phyloP scores from a whole-genome alignment of 345 rosid genomes.

The Corymbia maculata region DNA sequence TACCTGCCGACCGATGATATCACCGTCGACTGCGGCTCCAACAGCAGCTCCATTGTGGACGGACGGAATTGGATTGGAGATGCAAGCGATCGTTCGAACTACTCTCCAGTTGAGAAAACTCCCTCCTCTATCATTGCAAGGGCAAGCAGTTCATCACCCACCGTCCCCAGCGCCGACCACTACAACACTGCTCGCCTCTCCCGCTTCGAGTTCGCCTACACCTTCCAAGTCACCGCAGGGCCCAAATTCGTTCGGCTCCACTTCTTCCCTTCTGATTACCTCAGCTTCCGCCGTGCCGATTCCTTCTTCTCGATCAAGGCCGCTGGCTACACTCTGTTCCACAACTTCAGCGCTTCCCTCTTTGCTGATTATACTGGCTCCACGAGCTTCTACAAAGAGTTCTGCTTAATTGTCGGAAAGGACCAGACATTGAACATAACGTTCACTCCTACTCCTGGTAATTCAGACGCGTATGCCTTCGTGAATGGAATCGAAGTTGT shows the following conservation, averaged over 20 bases:
- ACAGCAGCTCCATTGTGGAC: not conserved
- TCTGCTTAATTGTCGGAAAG: not conserved
- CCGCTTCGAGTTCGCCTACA: constrained; percentile 8
- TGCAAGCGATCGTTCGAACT: not conserved
- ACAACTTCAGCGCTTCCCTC: constrained; percentile 13
- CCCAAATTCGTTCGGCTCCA: constrained; percentile 19
- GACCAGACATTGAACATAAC: constrained; percentile 1
- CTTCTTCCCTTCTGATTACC: constrained; percentile 4
- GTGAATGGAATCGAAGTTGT: constrained; percentile 28
- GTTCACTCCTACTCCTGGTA: constrained; percentile 4
- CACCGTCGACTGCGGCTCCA: not conserved
- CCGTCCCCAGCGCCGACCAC: not conserved
- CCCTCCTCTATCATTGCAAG: not conserved
- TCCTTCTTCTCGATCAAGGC: constrained; percentile 10
- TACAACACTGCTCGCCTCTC: constrained; percentile 14
- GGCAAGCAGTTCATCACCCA: not conserved
- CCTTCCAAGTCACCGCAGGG: constrained; percentile 13
- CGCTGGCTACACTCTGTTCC: constrained; percentile 2
- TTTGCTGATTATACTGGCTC: not conserved
- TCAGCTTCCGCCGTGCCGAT: not conserved
- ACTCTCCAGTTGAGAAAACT: not conserved
- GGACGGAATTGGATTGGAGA: constrained; percentile 11
- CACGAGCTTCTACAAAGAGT: constrained; percentile 7
- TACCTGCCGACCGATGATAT: not conserved
- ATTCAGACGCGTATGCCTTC: constrained; percentile 13